Evolutionary conservation across 306 rosid species (phyloP).

Genomic region (Prunus persica): Prunus_persica_NCBIv2 NC_034009.1:37390001-37390500

Average conservation of each 20-base stretch:
- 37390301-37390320: conserved; percentile 68
- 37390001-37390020: conserved; percentile 55
- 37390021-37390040: conserved; percentile 62
- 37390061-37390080: conserved; percentile 58
- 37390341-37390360: conserved; percentile 22
- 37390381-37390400: not conserved
- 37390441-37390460: not conserved
- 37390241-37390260: conserved; percentile 57
- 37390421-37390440: not conserved
- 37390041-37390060: conserved; percentile 69
- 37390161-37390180: not conserved
- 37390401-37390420: not conserved
- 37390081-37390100: conserved; percentile 55
- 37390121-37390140: not conserved
- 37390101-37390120: conserved; percentile 27
- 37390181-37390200: too few species aligned
- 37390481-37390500: not conserved
- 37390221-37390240: conserved; percentile 33
- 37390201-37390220: not conserved
- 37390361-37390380: conserved; percentile 7
- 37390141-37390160: not conserved
- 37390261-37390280: conserved; percentile 60
- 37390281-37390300: conserved; percentile 76
- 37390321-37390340: conserved; percentile 56
- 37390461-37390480: not conserved